These are phyloP conservation scores for Coemansia biformis DNA, from an alignment of 192 early-diverging fungal species.

Conservation along the genomic window DNA sequence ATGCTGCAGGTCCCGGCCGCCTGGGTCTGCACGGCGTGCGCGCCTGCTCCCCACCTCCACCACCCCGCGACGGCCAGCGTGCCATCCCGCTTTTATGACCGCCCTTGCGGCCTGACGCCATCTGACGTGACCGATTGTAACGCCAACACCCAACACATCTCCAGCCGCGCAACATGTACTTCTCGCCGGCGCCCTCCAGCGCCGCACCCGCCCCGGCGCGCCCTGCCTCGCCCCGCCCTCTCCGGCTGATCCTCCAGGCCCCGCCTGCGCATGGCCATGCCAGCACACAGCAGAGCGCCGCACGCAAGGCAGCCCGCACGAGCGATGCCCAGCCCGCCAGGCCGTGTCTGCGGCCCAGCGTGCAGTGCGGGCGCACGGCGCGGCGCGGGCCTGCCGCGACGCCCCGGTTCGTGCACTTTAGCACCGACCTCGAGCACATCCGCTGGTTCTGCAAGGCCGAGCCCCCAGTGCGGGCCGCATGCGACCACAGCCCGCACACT, in stretches of 20 bases:
- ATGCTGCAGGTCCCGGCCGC: too few species aligned
- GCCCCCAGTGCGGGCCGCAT: conserved; percentile 50
- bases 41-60: too few species aligned
- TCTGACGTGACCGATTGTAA: too few species aligned
- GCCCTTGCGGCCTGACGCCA: too few species aligned
- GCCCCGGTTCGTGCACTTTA: conserved; percentile 61
- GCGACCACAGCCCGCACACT: conserved; percentile 6
- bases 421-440: conserved; percentile 56
- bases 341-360: conserved; percentile 24
- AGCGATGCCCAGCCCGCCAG: conserved; percentile 13
- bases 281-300: too few species aligned
- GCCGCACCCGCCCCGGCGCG: conserved; percentile 9
- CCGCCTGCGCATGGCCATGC: too few species aligned
- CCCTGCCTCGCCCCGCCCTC: conserved; percentile 10
- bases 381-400: not conserved
- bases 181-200: conserved; percentile 8
- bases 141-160: too few species aligned
- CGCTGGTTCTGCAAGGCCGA: conserved; percentile 62
- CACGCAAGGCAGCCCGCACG: too few species aligned
- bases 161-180: too few species aligned
- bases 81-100: conserved; percentile 2
- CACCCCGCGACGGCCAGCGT: too few species aligned
- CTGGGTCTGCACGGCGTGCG: too few species aligned
- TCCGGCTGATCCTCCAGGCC: conserved; percentile 23
- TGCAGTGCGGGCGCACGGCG: too few species aligned